These are phyloP conservation scores for Paraphoma sp. DNA, from an alignment of 2,329 filamentous ascomycete species.

Conservation along the genomic window DNA sequence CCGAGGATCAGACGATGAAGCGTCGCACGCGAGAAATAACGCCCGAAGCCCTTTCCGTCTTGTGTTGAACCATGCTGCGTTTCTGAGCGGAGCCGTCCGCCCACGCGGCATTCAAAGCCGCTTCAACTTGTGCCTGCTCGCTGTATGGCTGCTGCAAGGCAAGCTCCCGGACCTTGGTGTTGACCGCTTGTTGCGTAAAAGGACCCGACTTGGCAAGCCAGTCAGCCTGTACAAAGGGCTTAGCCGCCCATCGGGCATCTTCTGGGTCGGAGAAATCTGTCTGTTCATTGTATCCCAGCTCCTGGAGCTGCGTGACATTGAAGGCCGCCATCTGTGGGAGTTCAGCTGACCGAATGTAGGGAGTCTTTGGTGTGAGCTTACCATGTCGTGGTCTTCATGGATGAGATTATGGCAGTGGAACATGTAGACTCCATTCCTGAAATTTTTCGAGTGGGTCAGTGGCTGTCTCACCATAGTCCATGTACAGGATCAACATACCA, in stretches of 20 bases:
- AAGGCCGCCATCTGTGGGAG: conserved; percentile 45
- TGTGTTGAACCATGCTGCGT: not conserved
- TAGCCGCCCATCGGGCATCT: conserved; percentile 26
- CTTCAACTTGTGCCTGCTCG: conserved; percentile 26
- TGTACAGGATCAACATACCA: conserved; percentile 8
- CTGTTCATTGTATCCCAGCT: conserved; percentile 36
- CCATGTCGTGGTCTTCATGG: conserved; percentile 53
- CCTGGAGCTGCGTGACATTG: conserved; percentile 46
- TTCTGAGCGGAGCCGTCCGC: conserved; percentile 13
- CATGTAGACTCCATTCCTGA: conserved; percentile 56
- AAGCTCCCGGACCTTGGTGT: conserved; percentile 13
- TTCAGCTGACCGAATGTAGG: not conserved
- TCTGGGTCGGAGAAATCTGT: conserved; percentile 35
- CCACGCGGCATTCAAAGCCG: conserved; percentile 22
- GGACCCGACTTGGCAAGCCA: conserved; percentile 17
- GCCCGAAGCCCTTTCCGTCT: not conserved
- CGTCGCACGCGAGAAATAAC: conserved; percentile 5
- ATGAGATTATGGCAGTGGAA: conserved; percentile 55
- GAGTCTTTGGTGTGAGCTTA: not conserved
- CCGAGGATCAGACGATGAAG: not conserved
- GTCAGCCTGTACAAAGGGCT: conserved; percentile 16
- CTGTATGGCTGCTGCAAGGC: conserved; percentile 31
- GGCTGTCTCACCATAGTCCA: not conserved
- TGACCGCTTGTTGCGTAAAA: conserved; percentile 21
- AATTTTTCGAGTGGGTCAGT: not conserved